Evolutionary conservation across 1,284 basidiomycete genomes (phyloP), one percentile per base, ranked within the genome.

Genomic region (Thelephora terrestris): DNA sequence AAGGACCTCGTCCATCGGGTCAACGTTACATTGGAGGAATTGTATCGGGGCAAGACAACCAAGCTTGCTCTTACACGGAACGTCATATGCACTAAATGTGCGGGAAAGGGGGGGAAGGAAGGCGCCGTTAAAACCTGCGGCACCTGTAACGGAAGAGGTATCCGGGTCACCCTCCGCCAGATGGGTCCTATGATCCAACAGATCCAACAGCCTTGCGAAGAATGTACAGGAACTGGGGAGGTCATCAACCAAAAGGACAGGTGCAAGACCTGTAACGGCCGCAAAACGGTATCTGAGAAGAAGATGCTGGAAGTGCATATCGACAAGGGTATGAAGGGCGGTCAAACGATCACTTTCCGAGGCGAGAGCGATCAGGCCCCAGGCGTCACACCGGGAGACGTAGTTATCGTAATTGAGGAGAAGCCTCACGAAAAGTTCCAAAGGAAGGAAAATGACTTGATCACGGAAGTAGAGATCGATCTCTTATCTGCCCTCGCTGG

Each of bases 181-280:
- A 86, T 96, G 79, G 96, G 96, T 34, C 96, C 96, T 16, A 99
- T 99, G 96, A 92, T 99, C 59, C 96, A 99, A 71, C 96, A 99
- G 70, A 91, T 99, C 61, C 96, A 99, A 66, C 89, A 92, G 56
- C 78, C 84, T 46, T 99, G 96, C 71, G 82, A 87, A 62, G 94
- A 97, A 29, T 99, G 96, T 67, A 77, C 76, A 47, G 96, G 91
- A 29, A 78, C 81, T 20, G 96, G 96, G 55, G 95, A 99, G 70
- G 77, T 91, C 59, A 96, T 99, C 74, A 92, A 93, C 69, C 65
- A 75, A 50, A 98, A 95, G 70, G 93, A 99, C 73, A 79, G 86
- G 56, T 99, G 96, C 80, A 81, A 85, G 68, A 71, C 71, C 40
- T 99, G 96, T 78, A 89, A 88, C 66, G 96, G 94, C 57, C 96